Evolutionary conservation across 345 rosid genomes (phyloP).

Genomic region (Fremontodendron californicum): DNA sequence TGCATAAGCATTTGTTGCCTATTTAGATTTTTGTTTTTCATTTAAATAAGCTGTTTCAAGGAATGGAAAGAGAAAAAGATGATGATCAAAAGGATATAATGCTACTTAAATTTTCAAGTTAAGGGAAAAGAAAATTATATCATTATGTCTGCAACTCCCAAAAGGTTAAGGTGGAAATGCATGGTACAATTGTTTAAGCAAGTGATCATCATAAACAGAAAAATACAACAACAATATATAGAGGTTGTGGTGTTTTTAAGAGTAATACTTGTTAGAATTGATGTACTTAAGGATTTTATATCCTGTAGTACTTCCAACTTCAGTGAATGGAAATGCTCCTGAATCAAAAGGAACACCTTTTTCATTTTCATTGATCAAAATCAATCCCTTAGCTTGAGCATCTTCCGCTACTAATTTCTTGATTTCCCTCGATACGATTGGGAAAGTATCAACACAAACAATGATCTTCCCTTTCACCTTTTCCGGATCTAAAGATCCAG

Average conservation of each 20-base stretch:
- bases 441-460: slow-evolving; percentile 44
- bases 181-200: background rate
- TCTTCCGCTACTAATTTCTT: slow-evolving; percentile 63
- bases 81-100: no score
- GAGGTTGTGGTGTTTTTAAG: background rate
- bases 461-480: slow-evolving; percentile 62
- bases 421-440: slow-evolving; percentile 28
- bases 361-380: slow-evolving; percentile 40
- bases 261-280: slow-evolving; percentile 43
- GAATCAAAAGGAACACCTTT: slow-evolving; percentile 53
- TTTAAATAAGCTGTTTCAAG: no score
- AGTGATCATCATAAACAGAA: background rate
- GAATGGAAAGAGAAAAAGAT: no score
- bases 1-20: background rate
- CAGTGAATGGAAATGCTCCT: slow-evolving; percentile 52
- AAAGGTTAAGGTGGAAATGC: no score
- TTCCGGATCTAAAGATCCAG: slow-evolving; percentile 56
- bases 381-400: slow-evolving; percentile 57
- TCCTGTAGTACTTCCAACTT: slow-evolving; percentile 45
- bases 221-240: background rate
- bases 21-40: no score
- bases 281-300: slow-evolving; percentile 51
- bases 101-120: no score
- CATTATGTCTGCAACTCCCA: no score
- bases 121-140: no score